These are phyloP conservation scores for Aureobasidium sp. DNA, from an alignment of 2,329 filamentous ascomycete species.

Conservation along the genomic window DNA sequence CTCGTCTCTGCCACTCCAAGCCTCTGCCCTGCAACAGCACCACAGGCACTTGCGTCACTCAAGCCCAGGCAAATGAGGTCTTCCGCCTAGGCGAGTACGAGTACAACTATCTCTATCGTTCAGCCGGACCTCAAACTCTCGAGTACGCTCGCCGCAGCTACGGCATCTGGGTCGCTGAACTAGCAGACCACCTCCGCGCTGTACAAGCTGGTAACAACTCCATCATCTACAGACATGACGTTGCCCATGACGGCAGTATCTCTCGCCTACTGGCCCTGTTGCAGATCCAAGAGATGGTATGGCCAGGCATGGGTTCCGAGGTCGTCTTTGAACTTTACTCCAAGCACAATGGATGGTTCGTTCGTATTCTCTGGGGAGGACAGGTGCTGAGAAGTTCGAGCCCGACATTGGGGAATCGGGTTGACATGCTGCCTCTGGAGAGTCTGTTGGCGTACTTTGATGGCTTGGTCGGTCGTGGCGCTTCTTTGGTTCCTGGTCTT, in stretches of 20 bases:
- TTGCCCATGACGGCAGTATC: slow-evolving; percentile 71
- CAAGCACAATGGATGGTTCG: slow-evolving; percentile 36
- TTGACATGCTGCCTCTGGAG: slow-evolving; percentile 57
- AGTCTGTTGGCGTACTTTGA: slow-evolving; percentile 62
- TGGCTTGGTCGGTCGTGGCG: slow-evolving; percentile 51
- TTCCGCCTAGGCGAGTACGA: slow-evolving; percentile 74
- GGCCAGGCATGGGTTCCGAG: slow-evolving; percentile 76
- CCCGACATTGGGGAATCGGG: slow-evolving; percentile 56
- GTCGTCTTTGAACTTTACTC: slow-evolving; percentile 65
- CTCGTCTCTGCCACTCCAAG: slow-evolving; percentile 66
- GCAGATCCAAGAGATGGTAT: slow-evolving; percentile 68
- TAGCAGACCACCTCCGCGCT: slow-evolving; percentile 54
- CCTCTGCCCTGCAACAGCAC: slow-evolving; percentile 60
- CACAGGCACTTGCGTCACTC: slow-evolving; percentile 49
- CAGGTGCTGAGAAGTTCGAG: slow-evolving; percentile 57
- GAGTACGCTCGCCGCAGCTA: slow-evolving; percentile 52
- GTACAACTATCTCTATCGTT: slow-evolving; percentile 70
- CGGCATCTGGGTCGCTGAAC: slow-evolving; percentile 66
- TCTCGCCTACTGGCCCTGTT: slow-evolving; percentile 59
- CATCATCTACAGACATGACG: slow-evolving; percentile 60
- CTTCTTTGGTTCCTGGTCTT: slow-evolving; percentile 33
- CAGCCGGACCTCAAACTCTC: slow-evolving; percentile 49
- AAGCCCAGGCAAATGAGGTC: slow-evolving; percentile 55
- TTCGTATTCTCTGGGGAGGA: slow-evolving; percentile 65
- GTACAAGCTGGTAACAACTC: slow-evolving; percentile 16